Conservation (phyloP, 805 yeast genomes). For the Pichia pseudocactophila region DNA sequence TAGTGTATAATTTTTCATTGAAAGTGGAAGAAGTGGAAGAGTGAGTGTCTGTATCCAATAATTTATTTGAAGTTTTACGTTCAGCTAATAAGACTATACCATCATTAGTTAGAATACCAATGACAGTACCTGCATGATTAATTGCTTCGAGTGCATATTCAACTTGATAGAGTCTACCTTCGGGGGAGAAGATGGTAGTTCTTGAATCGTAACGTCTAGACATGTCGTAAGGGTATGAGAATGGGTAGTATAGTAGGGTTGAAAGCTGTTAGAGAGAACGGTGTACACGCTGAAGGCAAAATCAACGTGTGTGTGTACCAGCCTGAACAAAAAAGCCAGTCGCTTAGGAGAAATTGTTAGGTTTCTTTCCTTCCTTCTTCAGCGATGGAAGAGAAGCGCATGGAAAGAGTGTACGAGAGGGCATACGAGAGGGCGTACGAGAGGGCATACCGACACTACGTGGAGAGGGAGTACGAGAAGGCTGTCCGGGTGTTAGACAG, state of each 20-base stretch:
- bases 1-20: constrained; percentile 72
- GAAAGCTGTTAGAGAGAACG: too few relatives aligned
- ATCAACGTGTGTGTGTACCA: too few relatives aligned
- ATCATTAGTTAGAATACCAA: constrained; percentile 65
- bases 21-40: constrained; percentile 64
- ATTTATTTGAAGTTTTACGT: constrained; percentile 85
- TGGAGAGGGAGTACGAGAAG: too few relatives aligned
- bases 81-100: constrained; percentile 97
- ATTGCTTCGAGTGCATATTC: constrained; percentile 90
- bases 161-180: constrained; percentile 92
- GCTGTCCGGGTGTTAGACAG: too few relatives aligned
- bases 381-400: too few relatives aligned
- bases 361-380: too few relatives aligned
- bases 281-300: too few relatives aligned
- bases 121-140: constrained; percentile 75
- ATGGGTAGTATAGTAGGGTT: too few relatives aligned
- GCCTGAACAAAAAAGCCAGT: too few relatives aligned
- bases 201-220: constrained; percentile 99
- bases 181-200: constrained; percentile 98
- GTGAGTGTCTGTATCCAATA: constrained; percentile 94
- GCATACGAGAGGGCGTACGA: not conserved
- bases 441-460: not conserved
- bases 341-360: too few relatives aligned
- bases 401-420: too few relatives aligned
- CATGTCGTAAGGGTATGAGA: constrained; percentile 28